Conservation (phyloP, 495 filamentous ascomycete species). For the Xylaria cubensis region DNA sequence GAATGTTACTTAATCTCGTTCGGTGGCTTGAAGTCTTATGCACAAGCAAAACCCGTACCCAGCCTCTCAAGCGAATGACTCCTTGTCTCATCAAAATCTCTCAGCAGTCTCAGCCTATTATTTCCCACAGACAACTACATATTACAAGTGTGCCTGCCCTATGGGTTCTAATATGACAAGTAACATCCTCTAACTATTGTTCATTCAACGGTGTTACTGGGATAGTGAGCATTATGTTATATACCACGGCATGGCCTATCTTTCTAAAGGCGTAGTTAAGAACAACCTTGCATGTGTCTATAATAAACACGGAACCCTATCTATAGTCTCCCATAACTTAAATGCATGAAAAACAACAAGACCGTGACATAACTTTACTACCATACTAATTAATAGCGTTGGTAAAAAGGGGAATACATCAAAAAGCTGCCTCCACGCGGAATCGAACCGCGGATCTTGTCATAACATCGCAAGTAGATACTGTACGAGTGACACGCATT, state of each 20-base stretch:
- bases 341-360: too few relatives aligned
- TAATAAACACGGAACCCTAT: not conserved
- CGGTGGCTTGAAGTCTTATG: not conserved
- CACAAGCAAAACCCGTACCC: not conserved
- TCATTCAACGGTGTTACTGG: too few relatives aligned
- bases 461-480: slow-evolving; percentile 20
- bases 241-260: too few relatives aligned
- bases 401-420: not conserved
- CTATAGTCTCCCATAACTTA: too few relatives aligned
- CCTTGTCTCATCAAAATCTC: not conserved
- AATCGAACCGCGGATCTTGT: slow-evolving; percentile 33
- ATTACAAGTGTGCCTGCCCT: not conserved
- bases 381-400: too few relatives aligned
- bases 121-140: not conserved
- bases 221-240: too few relatives aligned
- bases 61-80: not conserved
- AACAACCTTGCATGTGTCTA: too few relatives aligned
- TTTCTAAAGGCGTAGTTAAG: too few relatives aligned
- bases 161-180: not conserved
- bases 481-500: slow-evolving; percentile 31
- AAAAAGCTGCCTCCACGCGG: slow-evolving; percentile 28
- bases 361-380: too few relatives aligned
- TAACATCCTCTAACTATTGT: not conserved
- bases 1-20: not conserved
- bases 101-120: not conserved